Evolutionary conservation across 192 early-diverging fungal species (phyloP).

Genomic region (Rhizophlyctis rosea): DNA sequence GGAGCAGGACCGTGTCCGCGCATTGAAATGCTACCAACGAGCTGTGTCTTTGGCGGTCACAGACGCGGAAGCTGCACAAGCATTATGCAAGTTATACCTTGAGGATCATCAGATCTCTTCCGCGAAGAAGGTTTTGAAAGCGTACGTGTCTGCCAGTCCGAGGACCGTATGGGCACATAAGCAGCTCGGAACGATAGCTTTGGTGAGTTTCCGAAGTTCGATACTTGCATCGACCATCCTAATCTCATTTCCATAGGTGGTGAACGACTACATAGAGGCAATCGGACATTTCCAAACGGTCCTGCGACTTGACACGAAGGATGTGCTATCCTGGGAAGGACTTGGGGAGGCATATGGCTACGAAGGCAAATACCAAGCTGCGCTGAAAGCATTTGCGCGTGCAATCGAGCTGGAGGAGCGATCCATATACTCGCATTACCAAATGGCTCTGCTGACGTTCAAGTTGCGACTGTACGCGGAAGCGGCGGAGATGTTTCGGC

Average conservation of each 20-base stretch:
- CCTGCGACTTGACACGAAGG: slow-evolving; percentile 66
- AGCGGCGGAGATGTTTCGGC: slow-evolving; percentile 25
- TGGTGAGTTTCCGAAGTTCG: slow-evolving; percentile 56
- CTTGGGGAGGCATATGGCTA: slow-evolving; percentile 43
- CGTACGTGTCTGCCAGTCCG: slow-evolving; percentile 36
- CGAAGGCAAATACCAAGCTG: slow-evolving; percentile 78
- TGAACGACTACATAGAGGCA: slow-evolving; percentile 24
- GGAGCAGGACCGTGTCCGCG: slow-evolving; percentile 63
- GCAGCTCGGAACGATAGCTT: slow-evolving; percentile 66
- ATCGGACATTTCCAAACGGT: slow-evolving; percentile 71
- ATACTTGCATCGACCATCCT: slow-evolving; percentile 1
- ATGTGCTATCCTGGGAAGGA: slow-evolving; percentile 51
- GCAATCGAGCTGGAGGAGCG: slow-evolving; percentile 58
- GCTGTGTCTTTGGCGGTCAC: slow-evolving; percentile 67
- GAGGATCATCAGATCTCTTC: slow-evolving; percentile 37
- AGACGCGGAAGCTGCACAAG: slow-evolving; percentile 64
- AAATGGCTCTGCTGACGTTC: slow-evolving; percentile 22
- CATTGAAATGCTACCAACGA: slow-evolving; percentile 78
- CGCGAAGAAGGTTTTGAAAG: slow-evolving; percentile 50
- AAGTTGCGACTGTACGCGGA: slow-evolving; percentile 37
- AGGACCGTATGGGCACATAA: slow-evolving; percentile 76
- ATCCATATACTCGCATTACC: slow-evolving; percentile 22
- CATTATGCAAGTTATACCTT: slow-evolving; percentile 64
- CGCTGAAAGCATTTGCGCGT: slow-evolving; percentile 71
- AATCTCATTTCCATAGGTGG: slow-evolving; percentile 17